Percentiles rank a stretch among this genome's conserved stretches.
Conservation (phyloP, 2,329 filamentous ascomycete genomes). For the Epichloe uncinata region DNA sequence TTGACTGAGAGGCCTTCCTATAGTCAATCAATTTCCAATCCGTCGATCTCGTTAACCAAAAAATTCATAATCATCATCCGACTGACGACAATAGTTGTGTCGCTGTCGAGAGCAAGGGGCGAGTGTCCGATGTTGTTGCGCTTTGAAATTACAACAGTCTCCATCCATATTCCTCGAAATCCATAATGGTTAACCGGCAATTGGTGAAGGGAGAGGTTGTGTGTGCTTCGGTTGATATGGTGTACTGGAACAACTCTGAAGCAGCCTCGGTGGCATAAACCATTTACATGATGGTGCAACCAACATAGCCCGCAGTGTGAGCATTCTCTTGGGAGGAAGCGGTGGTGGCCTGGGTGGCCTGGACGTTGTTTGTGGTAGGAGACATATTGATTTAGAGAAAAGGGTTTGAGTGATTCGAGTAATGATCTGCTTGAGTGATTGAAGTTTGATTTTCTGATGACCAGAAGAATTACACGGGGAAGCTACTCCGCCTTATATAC, state of each 20-base stretch:
- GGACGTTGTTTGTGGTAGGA: conserved; percentile 14
- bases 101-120: neutral
- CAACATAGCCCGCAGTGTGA: conserved; percentile 1
- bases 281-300: conserved; percentile 23
- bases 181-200: neutral
- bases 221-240: neutral
- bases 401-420: neutral
- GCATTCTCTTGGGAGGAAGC: conserved; percentile 4
- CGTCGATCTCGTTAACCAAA: neutral
- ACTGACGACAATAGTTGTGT: neutral
- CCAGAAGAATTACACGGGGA: no score
- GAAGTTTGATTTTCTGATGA: neutral
- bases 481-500: neutral
- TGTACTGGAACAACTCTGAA: neutral
- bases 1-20: neutral
- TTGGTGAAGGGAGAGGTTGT: neutral
- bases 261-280: neutral
- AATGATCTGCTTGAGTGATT: neutral
- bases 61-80: neutral
- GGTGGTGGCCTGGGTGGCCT: conserved; percentile 9
- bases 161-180: neutral
- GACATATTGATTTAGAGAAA: conserved; percentile 16
- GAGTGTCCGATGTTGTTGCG: neutral
- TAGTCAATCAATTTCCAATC: neutral
- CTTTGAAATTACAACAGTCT: no score